These are phyloP conservation scores for Moringa oleifera DNA, from an alignment of 345 rosid genomes.

Conservation along the genomic window DNA sequence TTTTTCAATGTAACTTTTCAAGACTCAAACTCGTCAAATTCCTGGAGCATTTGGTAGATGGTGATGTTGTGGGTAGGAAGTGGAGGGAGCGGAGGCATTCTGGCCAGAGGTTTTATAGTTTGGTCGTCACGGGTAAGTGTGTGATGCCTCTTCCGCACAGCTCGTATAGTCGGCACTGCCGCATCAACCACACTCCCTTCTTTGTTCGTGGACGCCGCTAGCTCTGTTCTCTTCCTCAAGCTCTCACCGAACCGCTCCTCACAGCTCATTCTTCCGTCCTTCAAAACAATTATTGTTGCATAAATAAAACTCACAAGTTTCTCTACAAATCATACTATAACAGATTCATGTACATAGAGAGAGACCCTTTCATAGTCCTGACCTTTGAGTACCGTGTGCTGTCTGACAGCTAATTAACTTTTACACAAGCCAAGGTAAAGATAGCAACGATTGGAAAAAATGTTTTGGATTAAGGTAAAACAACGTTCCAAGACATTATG, in stretches of 20 bases:
- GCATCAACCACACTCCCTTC: slow-evolving; percentile 12
- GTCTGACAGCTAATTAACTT: neutral
- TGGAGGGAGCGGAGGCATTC: slow-evolving; percentile 12
- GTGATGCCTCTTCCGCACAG: slow-evolving; percentile 66
- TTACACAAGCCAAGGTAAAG: neutral
- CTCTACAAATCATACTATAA: no score
- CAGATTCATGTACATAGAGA: no score
- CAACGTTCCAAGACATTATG: no score
- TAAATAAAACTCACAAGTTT: neutral
- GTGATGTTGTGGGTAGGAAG: slow-evolving; percentile 29
- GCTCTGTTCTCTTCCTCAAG: slow-evolving; percentile 24
- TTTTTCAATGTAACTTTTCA: no score
- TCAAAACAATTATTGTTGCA: neutral
- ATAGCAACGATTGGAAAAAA: neutral
- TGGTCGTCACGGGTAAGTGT: slow-evolving; percentile 37
- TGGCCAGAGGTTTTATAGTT: slow-evolving; percentile 4
- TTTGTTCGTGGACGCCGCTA: slow-evolving; percentile 13
- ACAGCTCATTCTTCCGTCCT: slow-evolving; percentile 28
- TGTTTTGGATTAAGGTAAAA: no score
- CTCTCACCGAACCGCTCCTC: slow-evolving; percentile 27
- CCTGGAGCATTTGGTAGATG: slow-evolving; percentile 49
- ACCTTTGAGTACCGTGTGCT: no score
- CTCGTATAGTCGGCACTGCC: slow-evolving; percentile 22
- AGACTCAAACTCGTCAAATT: slow-evolving; percentile 34
- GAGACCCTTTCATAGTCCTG: no score